Evolutionary conservation across 306 rosid genomes (phyloP).

Genomic region (Fagus crenata): DNA sequence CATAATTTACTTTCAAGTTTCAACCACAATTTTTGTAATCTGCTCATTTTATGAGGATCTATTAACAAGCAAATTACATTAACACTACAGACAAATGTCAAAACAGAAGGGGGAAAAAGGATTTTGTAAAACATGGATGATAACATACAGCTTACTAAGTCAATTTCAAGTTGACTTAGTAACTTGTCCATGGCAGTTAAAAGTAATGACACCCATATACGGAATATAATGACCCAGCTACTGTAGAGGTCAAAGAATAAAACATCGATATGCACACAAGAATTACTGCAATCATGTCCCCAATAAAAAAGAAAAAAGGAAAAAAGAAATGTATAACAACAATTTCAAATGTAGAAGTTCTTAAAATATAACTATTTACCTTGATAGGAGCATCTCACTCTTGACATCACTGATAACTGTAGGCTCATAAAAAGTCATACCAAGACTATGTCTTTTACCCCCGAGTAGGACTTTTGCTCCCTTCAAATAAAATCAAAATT

Average conservation of each 20-base stretch:
- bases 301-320: neutral
- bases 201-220: neutral
- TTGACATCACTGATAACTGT: constrained; percentile 69
- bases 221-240: neutral
- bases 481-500: constrained; percentile 45
- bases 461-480: constrained; percentile 89
- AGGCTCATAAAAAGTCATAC: constrained; percentile 86
- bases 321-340: neutral
- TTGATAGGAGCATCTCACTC: constrained; percentile 74
- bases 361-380: constrained; percentile 43
- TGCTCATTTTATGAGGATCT: neutral
- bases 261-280: neutral
- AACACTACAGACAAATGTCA: neutral
- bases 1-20: neutral
- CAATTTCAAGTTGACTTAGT: neutral
- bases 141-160: neutral
- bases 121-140: constrained; percentile 1
- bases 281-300: neutral
- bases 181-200: neutral
- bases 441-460: constrained; percentile 91
- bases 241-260: neutral
- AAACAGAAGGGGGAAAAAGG: neutral
- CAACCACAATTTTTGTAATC: neutral
- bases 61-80: neutral
- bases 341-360: neutral